Evolutionary conservation across 495 filamentous ascomycete species (phyloP).

Genomic region (Penicillium argentinense): DNA sequence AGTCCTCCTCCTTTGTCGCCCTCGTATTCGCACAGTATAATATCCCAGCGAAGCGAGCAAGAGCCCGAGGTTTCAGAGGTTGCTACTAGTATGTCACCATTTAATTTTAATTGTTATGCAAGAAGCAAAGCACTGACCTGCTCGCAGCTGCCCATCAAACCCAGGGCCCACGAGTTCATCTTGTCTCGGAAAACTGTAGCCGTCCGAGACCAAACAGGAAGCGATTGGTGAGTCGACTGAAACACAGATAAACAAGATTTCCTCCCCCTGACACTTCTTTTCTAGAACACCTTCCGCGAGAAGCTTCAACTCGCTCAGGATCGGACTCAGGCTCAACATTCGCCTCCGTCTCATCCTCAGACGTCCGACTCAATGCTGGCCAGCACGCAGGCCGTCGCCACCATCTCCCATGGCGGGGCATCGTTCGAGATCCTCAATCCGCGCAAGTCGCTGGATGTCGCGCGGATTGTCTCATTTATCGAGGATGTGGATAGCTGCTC

Average conservation of each 20-base stretch:
- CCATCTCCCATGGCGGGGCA: constrained; percentile 42
- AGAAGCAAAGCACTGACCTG: constrained; percentile 15
- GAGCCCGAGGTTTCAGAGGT: constrained; percentile 31
- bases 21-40: constrained; percentile 41
- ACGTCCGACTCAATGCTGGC: constrained; percentile 35
- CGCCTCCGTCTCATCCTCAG: constrained; percentile 15
- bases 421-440: constrained; percentile 49
- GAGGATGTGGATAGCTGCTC: constrained; percentile 40
- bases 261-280: constrained; percentile 5
- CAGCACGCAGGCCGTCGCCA: constrained; percentile 27
- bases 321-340: constrained; percentile 17
- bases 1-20: constrained; percentile 46
- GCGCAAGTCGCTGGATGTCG: constrained; percentile 39
- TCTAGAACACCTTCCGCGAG: constrained; percentile 45
- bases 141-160: constrained; percentile 14
- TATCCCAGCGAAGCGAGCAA: constrained; percentile 34
- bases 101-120: neutral
- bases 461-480: constrained; percentile 44
- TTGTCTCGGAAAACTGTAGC: constrained; percentile 24
- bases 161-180: constrained; percentile 22
- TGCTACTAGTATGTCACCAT: constrained; percentile 21
- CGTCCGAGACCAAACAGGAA: constrained; percentile 30
- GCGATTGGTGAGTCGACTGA: constrained; percentile 30
- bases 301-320: constrained; percentile 30
- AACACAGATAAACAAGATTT: constrained; percentile 15